A percentile compares a stretch with the other conserved stretches of the same genome.
Evolutionary conservation across 31 red algal genomes (phyloP).

Genomic region (Endocladia muricata): DNA sequence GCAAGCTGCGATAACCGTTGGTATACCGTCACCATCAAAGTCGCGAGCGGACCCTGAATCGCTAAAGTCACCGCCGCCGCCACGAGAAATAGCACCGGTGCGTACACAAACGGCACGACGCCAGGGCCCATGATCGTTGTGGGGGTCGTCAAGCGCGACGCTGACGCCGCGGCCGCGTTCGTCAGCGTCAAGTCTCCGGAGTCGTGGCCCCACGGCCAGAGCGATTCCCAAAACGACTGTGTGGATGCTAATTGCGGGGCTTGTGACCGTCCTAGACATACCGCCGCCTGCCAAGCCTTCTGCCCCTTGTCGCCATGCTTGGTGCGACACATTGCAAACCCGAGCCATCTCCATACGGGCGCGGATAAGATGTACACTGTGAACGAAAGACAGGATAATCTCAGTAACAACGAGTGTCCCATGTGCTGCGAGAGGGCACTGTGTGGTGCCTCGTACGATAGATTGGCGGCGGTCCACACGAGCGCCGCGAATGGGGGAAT

Average conservation of each 20-base stretch:
- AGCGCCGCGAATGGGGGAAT: background rate
- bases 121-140: background rate
- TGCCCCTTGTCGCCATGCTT: background rate
- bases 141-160: background rate
- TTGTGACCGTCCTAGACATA: background rate
- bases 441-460: background rate
- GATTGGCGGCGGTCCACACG: background rate
- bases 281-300: background rate
- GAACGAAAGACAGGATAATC: background rate
- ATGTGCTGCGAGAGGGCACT: background rate
- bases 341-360: slow-evolving; percentile 3
- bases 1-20: background rate
- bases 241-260: background rate
- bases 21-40: background rate
- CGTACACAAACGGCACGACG: background rate
- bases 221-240: background rate
- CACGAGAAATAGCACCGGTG: slow-evolving; percentile 7
- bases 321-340: background rate
- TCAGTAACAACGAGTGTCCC: background rate
- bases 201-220: background rate
- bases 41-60: background rate
- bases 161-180: background rate
- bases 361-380: slow-evolving; percentile 5
- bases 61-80: background rate
- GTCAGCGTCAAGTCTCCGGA: background rate